Evolutionary conservation across 192 early-diverging fungal species (phyloP), one percentile per base, ranked within the genome.

Genomic region (Anaeromyces robustus): DNA sequence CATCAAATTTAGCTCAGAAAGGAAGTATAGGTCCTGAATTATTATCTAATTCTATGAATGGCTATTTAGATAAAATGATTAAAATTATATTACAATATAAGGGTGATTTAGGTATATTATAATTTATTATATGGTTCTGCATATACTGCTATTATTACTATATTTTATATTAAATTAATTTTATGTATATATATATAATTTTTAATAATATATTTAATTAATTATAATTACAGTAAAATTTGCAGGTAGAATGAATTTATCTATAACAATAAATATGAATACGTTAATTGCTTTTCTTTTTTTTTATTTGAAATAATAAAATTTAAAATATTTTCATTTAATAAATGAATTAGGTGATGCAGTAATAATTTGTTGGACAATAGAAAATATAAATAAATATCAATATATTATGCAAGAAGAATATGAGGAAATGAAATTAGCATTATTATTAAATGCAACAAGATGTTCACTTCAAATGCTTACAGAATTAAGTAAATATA

Each of bases 41-140:
- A 18, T 81, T 89, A 29, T 78, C 81, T 26, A 89, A 87, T 77
- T 88, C 87, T 29, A 89, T 89, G 88, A 89, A 89, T 77, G 86
- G 84, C 2, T 88, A 87, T 78, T 81, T 89, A 30, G 88, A 89
- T 78, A 86, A 88, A 84, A 87, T 88, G 78, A 29, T 30, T 7
- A 32, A 79, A 79, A 37, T 32, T 22, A 41, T 41, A n/a, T n/a
- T 79, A n/a, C n/a, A n/a, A n/a, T 68, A 68, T n/a, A 68, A n/a
- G 0, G 52, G 52, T n/a, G 52, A 68, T 68, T 68, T 68, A 68
- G 52, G 52, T 68, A 68, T 2, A 13, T 34, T n/a, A n/a, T 34
- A 34, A 34, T 34, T 34, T 7, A 7, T 34, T 34, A 34, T 34
- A 34, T 34, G 12, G 32, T 34, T 34, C 12, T 7, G 32, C 12